Conservation (phyloP, 768 basidiomycete species). For the Suillus ampliporus region DNA sequence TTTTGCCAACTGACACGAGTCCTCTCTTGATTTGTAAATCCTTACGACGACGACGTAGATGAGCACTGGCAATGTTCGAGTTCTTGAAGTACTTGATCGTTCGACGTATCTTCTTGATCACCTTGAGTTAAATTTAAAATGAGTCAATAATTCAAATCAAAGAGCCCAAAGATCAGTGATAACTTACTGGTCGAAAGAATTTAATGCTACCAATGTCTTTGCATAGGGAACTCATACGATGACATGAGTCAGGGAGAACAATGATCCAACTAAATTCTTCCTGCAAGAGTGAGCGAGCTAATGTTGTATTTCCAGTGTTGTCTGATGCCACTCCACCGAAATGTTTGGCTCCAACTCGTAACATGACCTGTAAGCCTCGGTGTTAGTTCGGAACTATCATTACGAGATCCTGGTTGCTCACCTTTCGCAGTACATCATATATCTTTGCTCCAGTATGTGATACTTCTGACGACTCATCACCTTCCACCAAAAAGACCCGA, state of each 20-base stretch:
- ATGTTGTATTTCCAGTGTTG: conserved; percentile 29
- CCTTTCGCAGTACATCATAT: conserved; percentile 11
- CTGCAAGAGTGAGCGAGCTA: conserved; percentile 13
- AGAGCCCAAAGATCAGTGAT: neutral
- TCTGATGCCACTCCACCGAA: conserved; percentile 15
- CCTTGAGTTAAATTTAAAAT: neutral
- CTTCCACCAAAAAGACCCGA: conserved; percentile 21
- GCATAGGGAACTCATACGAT: conserved; percentile 19
- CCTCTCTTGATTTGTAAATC: neutral
- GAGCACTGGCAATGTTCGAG: neutral
- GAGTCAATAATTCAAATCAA: neutral
- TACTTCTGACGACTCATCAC: conserved; percentile 24
- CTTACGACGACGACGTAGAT: neutral
- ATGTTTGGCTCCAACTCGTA: conserved; percentile 16
- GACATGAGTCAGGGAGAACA: conserved; percentile 24
- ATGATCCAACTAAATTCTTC: conserved; percentile 20
- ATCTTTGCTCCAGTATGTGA: conserved; percentile 31
- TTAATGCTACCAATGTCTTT: conserved; percentile 19
- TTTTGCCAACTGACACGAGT: neutral
- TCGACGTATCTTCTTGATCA: neutral
- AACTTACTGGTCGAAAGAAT: neutral
- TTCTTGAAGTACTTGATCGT: conserved; percentile 1
- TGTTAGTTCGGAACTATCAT: neutral
- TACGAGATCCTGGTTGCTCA: neutral
- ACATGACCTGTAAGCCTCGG: conserved; percentile 20